A percentile compares a stretch with the other conserved stretches of the same genome.
phyloP scores from a whole-genome alignment of 2,329 filamentous ascomycete genomes.

The Macrophomina pseudophaseolina region DNA sequence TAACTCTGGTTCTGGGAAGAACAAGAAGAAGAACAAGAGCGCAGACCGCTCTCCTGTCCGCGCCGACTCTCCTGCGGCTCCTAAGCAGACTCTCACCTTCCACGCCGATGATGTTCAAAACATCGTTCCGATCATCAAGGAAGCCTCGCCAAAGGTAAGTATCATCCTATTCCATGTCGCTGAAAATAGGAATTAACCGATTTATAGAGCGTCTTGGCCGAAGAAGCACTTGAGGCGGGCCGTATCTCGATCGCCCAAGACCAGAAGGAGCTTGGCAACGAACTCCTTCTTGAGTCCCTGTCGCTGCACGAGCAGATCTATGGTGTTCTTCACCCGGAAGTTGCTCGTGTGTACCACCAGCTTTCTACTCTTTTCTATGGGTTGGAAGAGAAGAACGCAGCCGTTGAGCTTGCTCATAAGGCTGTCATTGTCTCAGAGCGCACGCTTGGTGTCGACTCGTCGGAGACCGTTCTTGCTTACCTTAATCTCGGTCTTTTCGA shows the following conservation, averaged over 20 bases:
- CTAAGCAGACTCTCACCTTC: slow-evolving; percentile 78
- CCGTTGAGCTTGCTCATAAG: slow-evolving; percentile 93
- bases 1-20: slow-evolving; percentile 45
- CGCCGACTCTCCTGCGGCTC: slow-evolving; percentile 50
- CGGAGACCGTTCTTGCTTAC: slow-evolving; percentile 93
- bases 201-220: slow-evolving; percentile 74
- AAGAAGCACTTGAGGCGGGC: slow-evolving; percentile 94
- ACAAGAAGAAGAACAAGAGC: slow-evolving; percentile 65
- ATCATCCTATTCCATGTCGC: not conserved
- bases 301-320: slow-evolving; percentile 99
- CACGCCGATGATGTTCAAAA: slow-evolving; percentile 85
- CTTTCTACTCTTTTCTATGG: slow-evolving; percentile 96
- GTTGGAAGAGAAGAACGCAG: slow-evolving; percentile 95
- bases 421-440: slow-evolving; percentile 95
- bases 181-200: not conserved
- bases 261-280: slow-evolving; percentile 94
- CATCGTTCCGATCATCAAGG: slow-evolving; percentile 92
- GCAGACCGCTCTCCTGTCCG: slow-evolving; percentile 56
- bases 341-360: slow-evolving; percentile 92
- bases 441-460: slow-evolving; percentile 89
- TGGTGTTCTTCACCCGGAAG: slow-evolving; percentile 94
- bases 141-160: slow-evolving; percentile 74
- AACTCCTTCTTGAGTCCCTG: slow-evolving; percentile 92
- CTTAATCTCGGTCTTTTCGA: slow-evolving; percentile 94
- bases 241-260: slow-evolving; percentile 95